Conservation (phyloP, 176 grass and related monocot species). For the Themeda triandra region DNA sequence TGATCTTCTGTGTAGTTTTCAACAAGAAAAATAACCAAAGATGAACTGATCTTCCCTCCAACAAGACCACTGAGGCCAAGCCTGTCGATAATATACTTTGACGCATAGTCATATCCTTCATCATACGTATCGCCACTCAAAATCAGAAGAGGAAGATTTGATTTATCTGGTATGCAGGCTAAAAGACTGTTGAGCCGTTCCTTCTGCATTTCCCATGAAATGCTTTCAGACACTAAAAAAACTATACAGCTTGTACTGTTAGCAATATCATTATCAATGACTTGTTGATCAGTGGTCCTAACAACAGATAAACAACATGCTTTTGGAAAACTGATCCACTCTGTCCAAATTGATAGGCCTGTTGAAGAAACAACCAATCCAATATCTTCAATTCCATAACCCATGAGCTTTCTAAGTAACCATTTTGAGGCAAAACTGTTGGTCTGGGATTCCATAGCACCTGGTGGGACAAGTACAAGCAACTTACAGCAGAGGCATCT, state of each 20-base stretch:
- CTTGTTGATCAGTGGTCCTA: constrained; percentile 52
- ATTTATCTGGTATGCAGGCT: constrained; percentile 56
- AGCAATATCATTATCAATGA: constrained; percentile 39
- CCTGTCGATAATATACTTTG: constrained; percentile 47
- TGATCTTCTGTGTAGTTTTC: constrained; percentile 20
- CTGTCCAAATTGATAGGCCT: constrained; percentile 64
- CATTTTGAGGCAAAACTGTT: constrained; percentile 55
- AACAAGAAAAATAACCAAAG: constrained; percentile 68
- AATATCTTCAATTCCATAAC: constrained; percentile 42
- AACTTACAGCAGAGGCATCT: constrained; percentile 93
- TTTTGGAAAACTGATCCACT: constrained; percentile 39
- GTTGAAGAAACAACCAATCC: constrained; percentile 38
- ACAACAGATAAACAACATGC: constrained; percentile 67
- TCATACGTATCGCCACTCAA: constrained; percentile 48
- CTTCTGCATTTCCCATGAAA: constrained; percentile 73
- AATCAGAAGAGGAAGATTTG: constrained; percentile 75
- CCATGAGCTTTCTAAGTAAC: constrained; percentile 76
- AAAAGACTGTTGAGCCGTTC: constrained; percentile 52
- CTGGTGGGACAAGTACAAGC: constrained; percentile 51
- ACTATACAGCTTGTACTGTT: constrained; percentile 49
- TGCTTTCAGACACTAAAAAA: constrained; percentile 78
- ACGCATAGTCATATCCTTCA: constrained; percentile 48
- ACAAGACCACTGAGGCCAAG: constrained; percentile 45
- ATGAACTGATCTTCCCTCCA: constrained; percentile 48
- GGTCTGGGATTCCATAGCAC: constrained; percentile 23